Conservation (phyloP, 345 rosid species). For the Hirschfeldia incana region DNA sequence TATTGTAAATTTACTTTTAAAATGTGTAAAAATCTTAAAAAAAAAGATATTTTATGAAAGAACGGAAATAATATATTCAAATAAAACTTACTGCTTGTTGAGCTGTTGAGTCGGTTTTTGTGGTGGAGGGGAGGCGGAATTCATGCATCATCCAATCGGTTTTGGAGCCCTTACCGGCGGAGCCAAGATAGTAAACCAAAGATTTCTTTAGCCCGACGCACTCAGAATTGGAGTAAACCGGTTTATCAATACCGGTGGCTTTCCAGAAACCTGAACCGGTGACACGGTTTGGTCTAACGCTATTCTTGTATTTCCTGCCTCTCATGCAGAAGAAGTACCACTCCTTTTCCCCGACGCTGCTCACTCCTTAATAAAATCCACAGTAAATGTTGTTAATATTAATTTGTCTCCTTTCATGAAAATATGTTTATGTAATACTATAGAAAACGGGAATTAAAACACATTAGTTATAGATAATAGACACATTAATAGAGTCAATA, state of each 20-base stretch:
- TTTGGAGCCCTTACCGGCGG: slow-evolving; percentile 80
- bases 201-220: slow-evolving; percentile 85
- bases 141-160: slow-evolving; percentile 98
- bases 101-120: slow-evolving; percentile 37
- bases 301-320: slow-evolving; percentile 80
- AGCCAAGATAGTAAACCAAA: slow-evolving; percentile 68
- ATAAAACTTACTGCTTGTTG: slow-evolving; percentile 61
- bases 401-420: neutral
- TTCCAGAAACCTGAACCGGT: slow-evolving; percentile 94
- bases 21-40: neutral
- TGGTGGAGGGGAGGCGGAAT: slow-evolving; percentile 59
- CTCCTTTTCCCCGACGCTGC: slow-evolving; percentile 59
- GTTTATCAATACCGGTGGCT: slow-evolving; percentile 87
- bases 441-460: neutral
- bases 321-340: slow-evolving; percentile 80
- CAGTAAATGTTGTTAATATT: neutral
- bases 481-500: neutral
- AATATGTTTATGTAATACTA: neutral
- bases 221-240: slow-evolving; percentile 48
- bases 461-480: neutral
- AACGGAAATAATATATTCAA: neutral
- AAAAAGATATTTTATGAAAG: neutral
- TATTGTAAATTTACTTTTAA: neutral
- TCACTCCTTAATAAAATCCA: slow-evolving; percentile 42
- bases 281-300: slow-evolving; percentile 77